Evolutionary conservation across 345 rosid species (phyloP).

Genomic region (Corchorus olitorius): DNA sequence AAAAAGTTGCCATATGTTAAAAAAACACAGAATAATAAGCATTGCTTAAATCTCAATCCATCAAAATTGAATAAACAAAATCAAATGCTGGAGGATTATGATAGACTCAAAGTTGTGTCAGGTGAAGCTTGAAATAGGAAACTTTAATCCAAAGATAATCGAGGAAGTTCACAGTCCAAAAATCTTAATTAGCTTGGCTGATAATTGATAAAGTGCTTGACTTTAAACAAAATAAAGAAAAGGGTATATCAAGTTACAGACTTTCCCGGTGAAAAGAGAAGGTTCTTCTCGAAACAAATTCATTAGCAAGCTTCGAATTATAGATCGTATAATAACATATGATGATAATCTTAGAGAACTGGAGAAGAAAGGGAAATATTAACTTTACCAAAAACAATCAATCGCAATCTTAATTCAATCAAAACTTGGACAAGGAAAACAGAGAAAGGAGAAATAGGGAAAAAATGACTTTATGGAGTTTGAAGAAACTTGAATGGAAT

Average conservation of each 20-base stretch:
- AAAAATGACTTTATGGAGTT: neutral
- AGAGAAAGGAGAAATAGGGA: neutral
- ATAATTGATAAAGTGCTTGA: neutral
- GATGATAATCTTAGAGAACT: too few relatives aligned
- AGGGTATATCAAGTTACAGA: neutral
- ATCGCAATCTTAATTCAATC: neutral
- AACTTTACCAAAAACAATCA: neutral
- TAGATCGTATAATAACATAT: too few relatives aligned
- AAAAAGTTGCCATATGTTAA: neutral
- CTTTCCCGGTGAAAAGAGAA: neutral
- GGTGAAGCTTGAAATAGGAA: neutral
- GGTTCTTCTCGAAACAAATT: neutral
- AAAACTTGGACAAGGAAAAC: neutral
- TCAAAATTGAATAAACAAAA: neutral
- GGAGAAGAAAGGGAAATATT: neutral
- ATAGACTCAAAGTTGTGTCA: neutral
- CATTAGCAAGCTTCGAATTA: too few relatives aligned
- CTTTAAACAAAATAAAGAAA: neutral
- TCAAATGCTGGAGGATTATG: neutral
- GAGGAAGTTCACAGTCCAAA: neutral
- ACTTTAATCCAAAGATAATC: neutral
- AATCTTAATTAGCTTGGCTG: too few relatives aligned
- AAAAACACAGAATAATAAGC: neutral
- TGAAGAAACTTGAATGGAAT: constrained; percentile 32
- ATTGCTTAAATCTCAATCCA: neutral